Conservation (phyloP, 495 filamentous ascomycete genomes). For the Aspergillus sclerotioniger region DNA sequence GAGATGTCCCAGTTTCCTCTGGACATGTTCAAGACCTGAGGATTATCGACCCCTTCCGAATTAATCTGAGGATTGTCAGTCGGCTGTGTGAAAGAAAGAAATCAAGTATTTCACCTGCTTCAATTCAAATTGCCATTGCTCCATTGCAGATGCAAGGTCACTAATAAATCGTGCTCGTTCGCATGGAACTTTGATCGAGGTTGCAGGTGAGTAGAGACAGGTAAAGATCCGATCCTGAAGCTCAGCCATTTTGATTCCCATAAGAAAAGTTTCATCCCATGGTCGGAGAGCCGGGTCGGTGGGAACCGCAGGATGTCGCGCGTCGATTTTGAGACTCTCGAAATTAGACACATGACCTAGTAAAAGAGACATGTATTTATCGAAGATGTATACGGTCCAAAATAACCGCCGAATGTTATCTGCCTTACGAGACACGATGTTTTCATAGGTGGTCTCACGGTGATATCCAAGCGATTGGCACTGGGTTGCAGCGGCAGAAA, state of each 20-base stretch:
- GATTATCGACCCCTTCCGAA: slow-evolving; percentile 4
- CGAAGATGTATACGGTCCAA: slow-evolving; percentile 22
- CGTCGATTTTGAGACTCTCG: slow-evolving; percentile 23
- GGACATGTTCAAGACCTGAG: not conserved
- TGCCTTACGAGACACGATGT: slow-evolving; percentile 1
- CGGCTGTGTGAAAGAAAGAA: not conserved
- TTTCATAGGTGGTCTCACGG: slow-evolving; percentile 17
- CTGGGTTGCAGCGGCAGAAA: slow-evolving; percentile 15
- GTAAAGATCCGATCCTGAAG: slow-evolving; percentile 17
- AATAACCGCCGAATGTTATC: slow-evolving; percentile 20
- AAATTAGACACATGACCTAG: slow-evolving; percentile 20
- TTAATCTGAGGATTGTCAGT: slow-evolving; percentile 29
- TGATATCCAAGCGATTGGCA: slow-evolving; percentile 21
- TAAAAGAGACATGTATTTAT: slow-evolving; percentile 23
- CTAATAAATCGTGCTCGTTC: slow-evolving; percentile 9
- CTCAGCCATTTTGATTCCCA: slow-evolving; percentile 15
- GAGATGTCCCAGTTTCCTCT: slow-evolving; percentile 11
- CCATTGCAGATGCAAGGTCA: slow-evolving; percentile 5
- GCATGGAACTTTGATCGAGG: not conserved
- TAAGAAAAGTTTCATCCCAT: slow-evolving; percentile 23
- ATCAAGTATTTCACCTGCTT: not conserved
- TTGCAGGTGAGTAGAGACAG: slow-evolving; percentile 13
- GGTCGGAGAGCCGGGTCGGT: slow-evolving; percentile 16
- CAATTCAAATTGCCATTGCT: slow-evolving; percentile 1
- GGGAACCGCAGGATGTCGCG: slow-evolving; percentile 7